A percentile compares a stretch with the other conserved stretches of the same genome.
Conservation (phyloP, 768 basidiomycete species). For the Boletus fagicola region DNA sequence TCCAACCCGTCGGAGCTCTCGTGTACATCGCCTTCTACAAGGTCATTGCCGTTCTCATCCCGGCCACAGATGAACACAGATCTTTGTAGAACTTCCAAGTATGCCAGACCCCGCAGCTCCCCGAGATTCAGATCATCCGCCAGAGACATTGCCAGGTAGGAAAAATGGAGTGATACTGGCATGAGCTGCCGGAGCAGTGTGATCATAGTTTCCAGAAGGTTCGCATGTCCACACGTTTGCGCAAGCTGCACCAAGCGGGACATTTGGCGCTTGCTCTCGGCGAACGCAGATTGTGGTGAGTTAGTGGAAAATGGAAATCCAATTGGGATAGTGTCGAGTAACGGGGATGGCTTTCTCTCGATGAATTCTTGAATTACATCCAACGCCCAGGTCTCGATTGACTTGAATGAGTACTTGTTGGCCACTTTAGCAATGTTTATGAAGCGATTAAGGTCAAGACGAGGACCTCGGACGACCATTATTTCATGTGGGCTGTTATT, state of each 20-base stretch:
- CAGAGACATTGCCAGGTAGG: constrained; percentile 70
- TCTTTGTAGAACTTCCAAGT: constrained; percentile 73
- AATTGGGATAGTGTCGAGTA: constrained; percentile 43
- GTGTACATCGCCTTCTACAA: constrained; percentile 33
- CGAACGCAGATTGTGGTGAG: constrained; percentile 36
- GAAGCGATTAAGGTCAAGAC: constrained; percentile 51
- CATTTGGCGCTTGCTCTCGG: constrained; percentile 46
- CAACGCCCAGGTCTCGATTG: constrained; percentile 71
- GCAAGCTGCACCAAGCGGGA: constrained; percentile 65
- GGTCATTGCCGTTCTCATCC: constrained; percentile 11
- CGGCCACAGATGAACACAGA: constrained; percentile 34
- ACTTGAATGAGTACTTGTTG: constrained; percentile 75
- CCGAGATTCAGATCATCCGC: constrained; percentile 68
- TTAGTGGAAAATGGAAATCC: constrained; percentile 23
- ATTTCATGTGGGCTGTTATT: constrained; percentile 60
- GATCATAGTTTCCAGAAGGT: constrained; percentile 60
- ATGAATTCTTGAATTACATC: constrained; percentile 71
- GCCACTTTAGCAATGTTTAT: constrained; percentile 64
- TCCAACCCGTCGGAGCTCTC: constrained; percentile 40
- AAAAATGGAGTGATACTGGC: constrained; percentile 60
- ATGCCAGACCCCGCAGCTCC: constrained; percentile 59
- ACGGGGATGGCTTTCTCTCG: constrained; percentile 53
- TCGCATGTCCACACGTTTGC: constrained; percentile 62
- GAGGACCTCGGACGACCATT: constrained; percentile 43
- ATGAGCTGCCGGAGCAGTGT: constrained; percentile 58